phyloP scores from a whole-genome alignment of 352 stramenopile genomes.

The Globisporangium barbulae region DNA sequence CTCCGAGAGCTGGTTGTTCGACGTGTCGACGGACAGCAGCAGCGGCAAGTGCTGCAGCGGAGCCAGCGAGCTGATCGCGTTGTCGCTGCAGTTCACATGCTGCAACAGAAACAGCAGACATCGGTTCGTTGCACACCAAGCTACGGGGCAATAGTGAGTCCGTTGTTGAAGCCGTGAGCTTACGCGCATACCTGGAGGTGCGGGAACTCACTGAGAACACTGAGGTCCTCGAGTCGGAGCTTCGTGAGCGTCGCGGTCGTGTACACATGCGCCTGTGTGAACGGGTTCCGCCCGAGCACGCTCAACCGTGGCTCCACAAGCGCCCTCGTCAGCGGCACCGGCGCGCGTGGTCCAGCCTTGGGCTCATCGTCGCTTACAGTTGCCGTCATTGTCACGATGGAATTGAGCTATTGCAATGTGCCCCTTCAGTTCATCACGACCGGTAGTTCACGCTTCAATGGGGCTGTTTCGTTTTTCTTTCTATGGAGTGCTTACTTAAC shows the following conservation, averaged over 20 bases:
- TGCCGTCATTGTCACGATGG: not conserved
- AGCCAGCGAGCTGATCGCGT: conserved; percentile 42
- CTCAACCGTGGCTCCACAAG: conserved; percentile 39
- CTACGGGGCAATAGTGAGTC: no score
- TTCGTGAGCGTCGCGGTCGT: conserved; percentile 46
- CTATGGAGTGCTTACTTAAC: no score
- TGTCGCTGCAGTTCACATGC: conserved; percentile 55
- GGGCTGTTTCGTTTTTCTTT: no score
- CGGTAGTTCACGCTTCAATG: no score
- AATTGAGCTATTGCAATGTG: not conserved
- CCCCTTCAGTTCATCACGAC: not conserved
- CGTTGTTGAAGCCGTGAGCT: no score
- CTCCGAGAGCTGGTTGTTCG: conserved; percentile 54
- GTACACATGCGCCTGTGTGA: conserved; percentile 58
- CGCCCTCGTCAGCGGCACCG: conserved; percentile 23
- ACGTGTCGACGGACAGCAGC: conserved; percentile 54
- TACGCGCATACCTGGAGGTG: conserved; percentile 48
- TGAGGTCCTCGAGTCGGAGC: conserved; percentile 41
- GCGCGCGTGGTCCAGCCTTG: conserved; percentile 14
- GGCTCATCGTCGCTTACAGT: conserved; percentile 15
- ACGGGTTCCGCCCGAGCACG: conserved; percentile 59
- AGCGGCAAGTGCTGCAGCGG: conserved; percentile 45
- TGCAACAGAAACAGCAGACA: conserved; percentile 16
- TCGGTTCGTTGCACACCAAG: no score
- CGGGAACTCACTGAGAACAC: conserved; percentile 38